Conservation (phyloP, 2,329 filamentous ascomycete genomes). For the Hypoxylon sp. region DNA sequence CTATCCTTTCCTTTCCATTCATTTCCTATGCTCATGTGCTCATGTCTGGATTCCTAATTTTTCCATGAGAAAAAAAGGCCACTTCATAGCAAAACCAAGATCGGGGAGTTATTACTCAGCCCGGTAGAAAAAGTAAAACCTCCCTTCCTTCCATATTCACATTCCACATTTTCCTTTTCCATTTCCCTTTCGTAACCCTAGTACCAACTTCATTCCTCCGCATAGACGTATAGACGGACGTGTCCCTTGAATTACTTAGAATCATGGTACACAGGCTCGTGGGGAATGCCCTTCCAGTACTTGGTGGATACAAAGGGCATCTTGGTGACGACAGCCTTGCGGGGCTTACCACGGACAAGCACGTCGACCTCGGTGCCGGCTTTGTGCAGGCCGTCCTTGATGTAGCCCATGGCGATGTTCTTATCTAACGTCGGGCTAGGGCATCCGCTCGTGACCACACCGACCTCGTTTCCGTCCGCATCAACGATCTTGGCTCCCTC, state of each 20-base stretch:
- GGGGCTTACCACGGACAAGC: conserved; percentile 79
- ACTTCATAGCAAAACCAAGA: background rate
- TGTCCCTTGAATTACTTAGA: background rate
- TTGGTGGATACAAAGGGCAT: conserved; percentile 90
- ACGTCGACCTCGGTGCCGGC: conserved; percentile 84
- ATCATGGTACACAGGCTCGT: background rate
- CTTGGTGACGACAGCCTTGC: conserved; percentile 81
- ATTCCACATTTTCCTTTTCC: background rate
- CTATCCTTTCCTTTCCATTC: background rate
- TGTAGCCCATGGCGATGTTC: conserved; percentile 97
- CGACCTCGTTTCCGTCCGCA: conserved; percentile 72
- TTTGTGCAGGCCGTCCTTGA: conserved; percentile 86
- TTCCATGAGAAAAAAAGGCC: background rate
- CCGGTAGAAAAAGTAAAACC: background rate
- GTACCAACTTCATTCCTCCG: background rate
- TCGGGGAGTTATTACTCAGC: background rate
- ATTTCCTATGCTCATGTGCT: background rate
- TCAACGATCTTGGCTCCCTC: conserved; percentile 86
- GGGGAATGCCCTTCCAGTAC: conserved; percentile 71
- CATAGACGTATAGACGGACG: background rate
- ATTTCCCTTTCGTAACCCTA: background rate
- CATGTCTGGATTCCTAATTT: background rate
- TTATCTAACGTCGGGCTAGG: conserved; percentile 87
- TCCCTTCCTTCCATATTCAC: too few relatives aligned
- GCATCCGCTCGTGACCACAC: conserved; percentile 87